Base-by-base conservation (phyloP, 1,284 basidiomycete genomes). In the Tilletia indica region DNA sequence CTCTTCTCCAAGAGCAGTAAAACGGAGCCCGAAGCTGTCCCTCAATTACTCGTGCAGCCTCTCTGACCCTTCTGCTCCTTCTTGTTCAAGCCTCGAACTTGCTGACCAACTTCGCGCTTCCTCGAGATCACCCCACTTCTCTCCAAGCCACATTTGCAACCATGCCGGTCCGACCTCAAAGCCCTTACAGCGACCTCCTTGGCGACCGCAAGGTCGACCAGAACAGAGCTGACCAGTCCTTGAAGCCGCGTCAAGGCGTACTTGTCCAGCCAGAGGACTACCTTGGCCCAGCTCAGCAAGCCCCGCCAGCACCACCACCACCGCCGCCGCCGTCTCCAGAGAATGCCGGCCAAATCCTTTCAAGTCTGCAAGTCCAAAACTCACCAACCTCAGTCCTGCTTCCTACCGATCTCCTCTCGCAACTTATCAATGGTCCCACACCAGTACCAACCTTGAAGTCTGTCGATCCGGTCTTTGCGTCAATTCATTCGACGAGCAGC, bases 311-410 rank as follows among this genome's bases (percentile, higher is more conserved):
- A 31, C 25, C 56, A 58, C 16, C 34, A 34, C 25, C 11, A 58
- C 34, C 56, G 21, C 25, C 21, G 25, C 56, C 19, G 61, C 36
- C 34, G 39, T 16, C 34, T 38, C 61, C 38, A 25, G 34, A 64
- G 12, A 64, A 42, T 39, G 36, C 61, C 4, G 61, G 61, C 12
- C 61, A 64, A 34, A 64, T 64, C 61, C 38, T 64, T 19, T 39
- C 61, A 6, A 64, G 61, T 36, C 31, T 64, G 56, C 25, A 58
- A 14, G 25, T 58, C 56, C 56, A 58, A 25, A 58, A 58, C 14
- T 58, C 56, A 12, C 56, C 56, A n/a, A 58, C 56, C 56, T 34
- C 56, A 58, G 21, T 58, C n/a, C 56, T 58, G 25, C 56, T 58
- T 21, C 56, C 56, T 14, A 31, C 56, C 21, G 56, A 58, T 34